Evolutionary conservation across 495 filamentous ascomycete genomes (phyloP).

Genomic region (Ascodesmis nigricans): DNA sequence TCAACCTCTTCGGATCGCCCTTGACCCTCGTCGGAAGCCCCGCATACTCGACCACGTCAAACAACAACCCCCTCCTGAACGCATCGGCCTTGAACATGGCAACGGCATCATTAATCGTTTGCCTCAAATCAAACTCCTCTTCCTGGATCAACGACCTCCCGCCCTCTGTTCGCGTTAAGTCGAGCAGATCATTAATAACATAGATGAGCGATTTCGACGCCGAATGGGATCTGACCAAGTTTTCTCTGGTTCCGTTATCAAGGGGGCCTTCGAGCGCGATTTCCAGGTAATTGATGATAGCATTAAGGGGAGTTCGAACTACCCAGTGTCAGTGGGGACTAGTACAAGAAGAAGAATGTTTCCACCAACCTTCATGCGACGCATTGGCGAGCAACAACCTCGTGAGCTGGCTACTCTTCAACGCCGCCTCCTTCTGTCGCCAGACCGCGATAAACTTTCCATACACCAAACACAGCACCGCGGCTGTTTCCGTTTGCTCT

Average conservation of each 20-base stretch:
- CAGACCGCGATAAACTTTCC: constrained; percentile 68
- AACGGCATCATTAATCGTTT: constrained; percentile 53
- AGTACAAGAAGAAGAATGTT: not conserved
- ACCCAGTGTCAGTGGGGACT: not conserved
- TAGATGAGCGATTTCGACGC: constrained; percentile 93
- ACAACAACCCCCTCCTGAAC: constrained; percentile 49
- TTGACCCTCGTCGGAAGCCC: constrained; percentile 49
- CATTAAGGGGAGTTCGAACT: constrained; percentile 81
- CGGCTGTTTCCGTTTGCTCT: constrained; percentile 55
- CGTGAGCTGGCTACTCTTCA: constrained; percentile 66
- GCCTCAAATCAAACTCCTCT: constrained; percentile 51
- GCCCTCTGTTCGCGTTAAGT: constrained; percentile 75
- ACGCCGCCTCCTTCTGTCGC: constrained; percentile 70
- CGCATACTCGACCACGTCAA: constrained; percentile 41
- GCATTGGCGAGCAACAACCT: constrained; percentile 70
- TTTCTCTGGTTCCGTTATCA: constrained; percentile 69
- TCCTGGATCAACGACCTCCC: constrained; percentile 62
- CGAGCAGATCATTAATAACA: constrained; percentile 86
- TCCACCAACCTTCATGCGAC: constrained; percentile 43
- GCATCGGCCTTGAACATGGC: constrained; percentile 53
- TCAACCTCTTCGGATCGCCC: constrained; percentile 57
- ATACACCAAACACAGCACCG: constrained; percentile 74
- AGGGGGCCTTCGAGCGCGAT: constrained; percentile 73
- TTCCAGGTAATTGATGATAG: constrained; percentile 90
- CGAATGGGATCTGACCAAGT: constrained; percentile 67